phyloP scores from a whole-genome alignment of 805 yeast genomes.

The Osmozyma mogii region DNA sequence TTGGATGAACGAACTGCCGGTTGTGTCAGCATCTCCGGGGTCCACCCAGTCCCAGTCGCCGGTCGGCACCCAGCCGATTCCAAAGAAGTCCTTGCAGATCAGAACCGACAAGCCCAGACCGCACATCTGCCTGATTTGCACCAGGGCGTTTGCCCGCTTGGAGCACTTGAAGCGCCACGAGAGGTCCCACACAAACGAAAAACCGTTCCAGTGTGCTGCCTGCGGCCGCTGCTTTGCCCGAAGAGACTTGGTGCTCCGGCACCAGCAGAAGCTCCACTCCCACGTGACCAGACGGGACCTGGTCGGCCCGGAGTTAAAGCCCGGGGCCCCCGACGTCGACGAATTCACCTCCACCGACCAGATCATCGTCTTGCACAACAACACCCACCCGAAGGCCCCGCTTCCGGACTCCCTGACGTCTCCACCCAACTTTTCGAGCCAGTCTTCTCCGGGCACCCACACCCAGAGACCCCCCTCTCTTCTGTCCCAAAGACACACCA shows the following conservation, averaged over 20 bases:
- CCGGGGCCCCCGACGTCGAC: constrained; percentile 20
- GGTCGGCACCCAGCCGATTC: constrained; percentile 55
- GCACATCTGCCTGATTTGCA: constrained; percentile 81
- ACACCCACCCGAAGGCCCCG: constrained; percentile 46
- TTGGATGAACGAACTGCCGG: too few relatives aligned
- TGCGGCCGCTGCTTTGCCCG: constrained; percentile 96
- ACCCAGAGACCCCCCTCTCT: not conserved
- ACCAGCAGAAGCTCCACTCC: constrained; percentile 83
- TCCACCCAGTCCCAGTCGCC: too few relatives aligned
- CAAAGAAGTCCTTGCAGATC: constrained; percentile 74
- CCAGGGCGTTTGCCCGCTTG: constrained; percentile 90
- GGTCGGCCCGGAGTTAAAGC: constrained; percentile 9
- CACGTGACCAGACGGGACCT: constrained; percentile 11
- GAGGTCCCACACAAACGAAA: constrained; percentile 86
- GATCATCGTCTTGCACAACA: constrained; percentile 44
- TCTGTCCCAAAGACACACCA: constrained; percentile 5
- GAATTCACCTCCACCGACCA: constrained; percentile 29
- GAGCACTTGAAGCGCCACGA: constrained; percentile 94
- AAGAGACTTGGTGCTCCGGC: constrained; percentile 79
- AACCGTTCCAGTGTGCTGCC: constrained; percentile 92
- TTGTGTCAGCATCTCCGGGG: too few relatives aligned
- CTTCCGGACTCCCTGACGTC: constrained; percentile 17
- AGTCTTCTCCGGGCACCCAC: not conserved
- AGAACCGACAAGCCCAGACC: constrained; percentile 94
- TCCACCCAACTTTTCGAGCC: constrained; percentile 1